Evolutionary conservation across 2,329 filamentous ascomycete species (phyloP).

Genomic region (Mycosphaerelloides madeirae): DNA sequence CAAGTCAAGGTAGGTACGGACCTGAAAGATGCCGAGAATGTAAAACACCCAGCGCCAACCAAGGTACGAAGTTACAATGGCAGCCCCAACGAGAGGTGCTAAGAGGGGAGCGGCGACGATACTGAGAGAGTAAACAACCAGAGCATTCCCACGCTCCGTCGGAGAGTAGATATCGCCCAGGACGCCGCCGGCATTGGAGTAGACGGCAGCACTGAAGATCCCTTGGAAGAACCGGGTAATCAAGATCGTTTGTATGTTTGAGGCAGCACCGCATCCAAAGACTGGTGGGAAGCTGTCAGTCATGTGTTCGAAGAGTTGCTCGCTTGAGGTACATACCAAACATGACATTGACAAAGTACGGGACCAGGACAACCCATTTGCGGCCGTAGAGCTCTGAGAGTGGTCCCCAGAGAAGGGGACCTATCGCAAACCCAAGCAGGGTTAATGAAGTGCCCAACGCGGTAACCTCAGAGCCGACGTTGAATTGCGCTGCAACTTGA

Average conservation of each 20-base stretch:
- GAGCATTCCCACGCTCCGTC: conserved; percentile 31
- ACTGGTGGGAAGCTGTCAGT: conserved; percentile 15
- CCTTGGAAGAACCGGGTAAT: conserved; percentile 40
- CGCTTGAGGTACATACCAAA: conserved; percentile 23
- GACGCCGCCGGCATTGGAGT: conserved; percentile 38
- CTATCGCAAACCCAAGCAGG: conserved; percentile 50
- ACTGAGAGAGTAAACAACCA: conserved; percentile 32
- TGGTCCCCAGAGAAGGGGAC: conserved; percentile 57
- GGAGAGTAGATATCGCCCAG: conserved; percentile 37
- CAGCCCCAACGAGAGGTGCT: conserved; percentile 37
- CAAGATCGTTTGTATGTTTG: conserved; percentile 30
- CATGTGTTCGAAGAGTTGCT: too few species aligned
- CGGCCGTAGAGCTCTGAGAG: conserved; percentile 43
- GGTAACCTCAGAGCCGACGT: conserved; percentile 43
- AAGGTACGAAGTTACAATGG: conserved; percentile 34
- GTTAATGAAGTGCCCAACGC: conserved; percentile 29
- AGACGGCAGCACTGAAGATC: conserved; percentile 37
- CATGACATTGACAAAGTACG: conserved; percentile 45
- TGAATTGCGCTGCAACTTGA: conserved; percentile 41
- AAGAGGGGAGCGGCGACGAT: conserved; percentile 31
- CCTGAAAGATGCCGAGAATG: conserved; percentile 32
- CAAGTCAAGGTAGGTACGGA: not conserved
- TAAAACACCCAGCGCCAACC: conserved; percentile 43
- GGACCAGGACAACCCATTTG: conserved; percentile 44
- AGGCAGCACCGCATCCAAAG: conserved; percentile 38